Evolutionary conservation across 192 early-diverging fungal species (phyloP).

Genomic region (Linnemannia exigua): DNA sequence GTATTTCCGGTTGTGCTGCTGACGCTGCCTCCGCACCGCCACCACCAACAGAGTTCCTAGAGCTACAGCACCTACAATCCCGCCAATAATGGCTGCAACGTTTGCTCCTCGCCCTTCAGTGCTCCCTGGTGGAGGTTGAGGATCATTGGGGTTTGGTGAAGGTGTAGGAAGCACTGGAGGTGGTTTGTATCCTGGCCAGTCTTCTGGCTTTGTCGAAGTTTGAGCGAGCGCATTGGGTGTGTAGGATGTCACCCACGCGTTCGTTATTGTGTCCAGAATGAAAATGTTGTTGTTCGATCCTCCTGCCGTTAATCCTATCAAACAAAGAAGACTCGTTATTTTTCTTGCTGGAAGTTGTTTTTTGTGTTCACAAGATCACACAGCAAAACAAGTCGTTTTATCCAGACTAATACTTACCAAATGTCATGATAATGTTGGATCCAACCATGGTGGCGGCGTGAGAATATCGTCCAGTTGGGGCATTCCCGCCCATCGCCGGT

Average conservation of each 20-base stretch:
- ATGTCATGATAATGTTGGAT: conserved; percentile 37
- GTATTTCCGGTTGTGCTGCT: background rate
- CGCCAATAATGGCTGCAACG: conserved; percentile 35
- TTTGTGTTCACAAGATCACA: background rate
- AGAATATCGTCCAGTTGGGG: conserved; percentile 50
- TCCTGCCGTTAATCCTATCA: conserved; percentile 42
- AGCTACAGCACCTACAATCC: conserved; percentile 16
- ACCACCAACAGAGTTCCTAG: conserved; percentile 18
- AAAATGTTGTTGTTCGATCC: conserved; percentile 46
- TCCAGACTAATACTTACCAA: conserved; percentile 21
- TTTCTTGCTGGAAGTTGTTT: background rate
- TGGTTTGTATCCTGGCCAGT: conserved; percentile 57
- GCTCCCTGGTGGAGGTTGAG: background rate
- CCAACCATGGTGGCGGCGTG: conserved; percentile 50
- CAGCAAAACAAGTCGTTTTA: background rate
- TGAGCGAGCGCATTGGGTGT: conserved; percentile 27
- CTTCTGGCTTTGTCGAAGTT: conserved; percentile 50
- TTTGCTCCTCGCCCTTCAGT: background rate
- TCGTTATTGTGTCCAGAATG: conserved; percentile 37
- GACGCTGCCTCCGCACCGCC: conserved; percentile 6
- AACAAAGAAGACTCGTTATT: background rate
- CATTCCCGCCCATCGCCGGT: conserved; percentile 41
- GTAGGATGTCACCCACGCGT: conserved; percentile 49
- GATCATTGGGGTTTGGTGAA: conserved; percentile 5
- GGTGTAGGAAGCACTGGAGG: conserved; percentile 19